Evolutionary conservation across 2,329 filamentous ascomycete species (phyloP).

Genomic region (Aaosphaeria pasadenensis): DNA sequence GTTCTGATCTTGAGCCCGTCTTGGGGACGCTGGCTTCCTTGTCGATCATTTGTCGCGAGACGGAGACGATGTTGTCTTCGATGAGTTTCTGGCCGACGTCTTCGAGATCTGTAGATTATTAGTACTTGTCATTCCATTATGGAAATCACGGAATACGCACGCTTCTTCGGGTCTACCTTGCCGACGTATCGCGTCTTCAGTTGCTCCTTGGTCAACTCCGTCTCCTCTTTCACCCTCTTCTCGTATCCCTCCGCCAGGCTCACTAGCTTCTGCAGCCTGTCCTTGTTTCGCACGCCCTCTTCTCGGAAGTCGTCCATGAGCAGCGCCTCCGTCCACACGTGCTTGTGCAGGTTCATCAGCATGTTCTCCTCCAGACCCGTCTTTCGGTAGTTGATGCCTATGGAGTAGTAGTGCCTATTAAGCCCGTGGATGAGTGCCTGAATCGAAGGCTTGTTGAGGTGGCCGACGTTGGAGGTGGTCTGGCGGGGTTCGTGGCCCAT

Average conservation of each 20-base stretch:
- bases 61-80: slow-evolving; percentile 98
- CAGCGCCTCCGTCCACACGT: slow-evolving; percentile 96
- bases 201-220: slow-evolving; percentile 93
- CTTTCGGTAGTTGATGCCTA: slow-evolving; percentile 97
- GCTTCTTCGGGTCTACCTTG: slow-evolving; percentile 99
- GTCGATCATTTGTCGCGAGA: slow-evolving; percentile 99
- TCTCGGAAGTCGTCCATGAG: slow-evolving; percentile 94
- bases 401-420: slow-evolving; percentile 99
- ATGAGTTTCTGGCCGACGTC: slow-evolving; percentile 95
- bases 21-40: slow-evolving; percentile 92
- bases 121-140: neutral
- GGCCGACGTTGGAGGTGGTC: slow-evolving; percentile 95
- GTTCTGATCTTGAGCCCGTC: slow-evolving; percentile 24
- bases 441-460: slow-evolving; percentile 99
- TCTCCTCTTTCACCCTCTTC: slow-evolving; percentile 98
- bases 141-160: slow-evolving; percentile 47
- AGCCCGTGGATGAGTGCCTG: slow-evolving; percentile 97
- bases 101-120: slow-evolving; percentile 64
- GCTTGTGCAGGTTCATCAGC: slow-evolving; percentile 99
- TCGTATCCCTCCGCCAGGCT: slow-evolving; percentile 92
- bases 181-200: slow-evolving; percentile 98
- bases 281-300: slow-evolving; percentile 82
- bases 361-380: slow-evolving; percentile 98
- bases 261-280: slow-evolving; percentile 81
- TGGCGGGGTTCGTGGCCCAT: slow-evolving; percentile 97